Percentiles rank a stretch among this genome's conserved stretches.
Evolutionary conservation across 1,284 basidiomycete genomes (phyloP).

Genomic region (Vanrija sp.): DNA sequence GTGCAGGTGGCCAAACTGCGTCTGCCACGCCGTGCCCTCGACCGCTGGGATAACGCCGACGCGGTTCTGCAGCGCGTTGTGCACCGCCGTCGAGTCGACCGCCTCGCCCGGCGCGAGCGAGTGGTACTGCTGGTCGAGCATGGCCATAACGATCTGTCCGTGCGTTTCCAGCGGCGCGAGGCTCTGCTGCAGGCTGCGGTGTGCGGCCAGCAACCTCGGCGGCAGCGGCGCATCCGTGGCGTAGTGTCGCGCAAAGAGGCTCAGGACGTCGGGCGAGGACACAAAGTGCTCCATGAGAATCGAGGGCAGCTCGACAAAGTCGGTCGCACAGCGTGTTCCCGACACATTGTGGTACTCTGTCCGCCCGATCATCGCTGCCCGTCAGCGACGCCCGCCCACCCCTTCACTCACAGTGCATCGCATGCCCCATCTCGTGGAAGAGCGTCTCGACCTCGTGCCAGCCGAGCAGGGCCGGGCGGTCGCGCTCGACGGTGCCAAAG

Average conservation of each 20-base stretch:
- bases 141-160: conserved; percentile 83
- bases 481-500: conserved; percentile 63
- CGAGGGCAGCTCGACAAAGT: conserved; percentile 96
- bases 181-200: conserved; percentile 48
- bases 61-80: conserved; percentile 62
- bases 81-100: conserved; percentile 68
- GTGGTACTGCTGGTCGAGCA: conserved; percentile 87
- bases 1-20: conserved; percentile 90
- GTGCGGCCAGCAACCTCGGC: conserved; percentile 55
- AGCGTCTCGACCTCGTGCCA: conserved; percentile 95
- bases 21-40: conserved; percentile 81
- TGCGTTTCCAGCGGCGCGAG: conserved; percentile 68
- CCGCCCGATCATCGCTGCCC: conserved; percentile 86
- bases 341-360: conserved; percentile 98
- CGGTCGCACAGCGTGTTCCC: conserved; percentile 96
- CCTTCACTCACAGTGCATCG: conserved; percentile 83
- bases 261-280: conserved; percentile 73
- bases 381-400: not conserved
- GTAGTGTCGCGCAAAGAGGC: conserved; percentile 64
- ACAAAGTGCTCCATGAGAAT: conserved; percentile 98
- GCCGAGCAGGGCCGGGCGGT: conserved; percentile 65
- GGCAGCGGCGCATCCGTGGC: conserved; percentile 65
- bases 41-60: conserved; percentile 78
- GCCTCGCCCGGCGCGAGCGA: conserved; percentile 54
- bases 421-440: conserved; percentile 99